phyloP scores from a whole-genome alignment of 2,329 filamentous ascomycete species.

The Fusarium xyrophilum region DNA sequence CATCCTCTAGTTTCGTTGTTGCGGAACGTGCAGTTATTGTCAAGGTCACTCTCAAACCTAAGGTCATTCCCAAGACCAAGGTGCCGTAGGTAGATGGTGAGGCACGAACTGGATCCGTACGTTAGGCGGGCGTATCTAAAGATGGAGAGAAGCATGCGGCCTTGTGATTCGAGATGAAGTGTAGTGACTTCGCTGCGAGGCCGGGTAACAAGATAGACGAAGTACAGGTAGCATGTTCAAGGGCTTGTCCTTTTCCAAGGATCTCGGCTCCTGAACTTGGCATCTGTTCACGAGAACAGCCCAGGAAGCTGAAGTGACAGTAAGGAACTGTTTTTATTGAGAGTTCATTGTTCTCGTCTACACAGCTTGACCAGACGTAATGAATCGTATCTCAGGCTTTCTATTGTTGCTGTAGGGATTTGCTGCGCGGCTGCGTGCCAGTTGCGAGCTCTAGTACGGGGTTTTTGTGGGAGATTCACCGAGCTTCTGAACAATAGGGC shows the following conservation, averaged over 20 bases:
- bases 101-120: accelerated
- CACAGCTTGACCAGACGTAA: accelerated
- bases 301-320: not conserved
- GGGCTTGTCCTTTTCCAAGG: not conserved
- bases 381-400: not conserved
- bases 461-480: not conserved
- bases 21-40: too few species aligned
- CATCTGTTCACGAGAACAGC: not conserved
- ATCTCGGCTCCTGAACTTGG: not conserved
- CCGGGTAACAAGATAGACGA: too few species aligned
- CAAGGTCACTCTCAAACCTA: not conserved
- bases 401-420: not conserved
- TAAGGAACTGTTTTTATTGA: not conserved
- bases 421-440: not conserved
- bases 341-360: not conserved
- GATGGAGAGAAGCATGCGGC: not conserved
- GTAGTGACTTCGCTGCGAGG: not conserved
- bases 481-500: not conserved
- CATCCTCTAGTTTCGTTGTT: not conserved
- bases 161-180: not conserved
- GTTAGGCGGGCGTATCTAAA: accelerated
- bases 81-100: not conserved
- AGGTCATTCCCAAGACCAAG: not conserved
- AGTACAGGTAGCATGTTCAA: not conserved
- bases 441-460: not conserved